Evolutionary conservation across 2,329 filamentous ascomycete species (phyloP).

Genomic region (Exserohilum turcica): DNA sequence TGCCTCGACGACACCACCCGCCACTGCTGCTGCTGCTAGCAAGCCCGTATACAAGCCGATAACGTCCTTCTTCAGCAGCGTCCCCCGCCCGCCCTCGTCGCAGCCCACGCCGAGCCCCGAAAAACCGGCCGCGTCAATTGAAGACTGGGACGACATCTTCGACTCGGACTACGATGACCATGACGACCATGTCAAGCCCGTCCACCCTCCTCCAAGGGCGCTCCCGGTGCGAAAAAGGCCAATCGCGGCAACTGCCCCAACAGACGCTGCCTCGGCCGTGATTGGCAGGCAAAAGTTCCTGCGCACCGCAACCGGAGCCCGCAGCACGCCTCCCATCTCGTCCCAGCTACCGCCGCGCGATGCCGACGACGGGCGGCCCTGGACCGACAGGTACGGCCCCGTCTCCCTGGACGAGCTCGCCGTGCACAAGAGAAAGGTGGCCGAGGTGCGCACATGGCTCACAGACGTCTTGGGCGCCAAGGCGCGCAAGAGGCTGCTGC

Average conservation of each 20-base stretch:
- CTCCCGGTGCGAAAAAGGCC: conserved; percentile 41
- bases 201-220: conserved; percentile 25
- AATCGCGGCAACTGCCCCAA: conserved; percentile 19
- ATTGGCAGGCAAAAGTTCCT: conserved; percentile 53
- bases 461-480: conserved; percentile 70
- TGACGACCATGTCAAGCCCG: conserved; percentile 36
- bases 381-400: conserved; percentile 86
- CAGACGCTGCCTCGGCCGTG: conserved; percentile 24
- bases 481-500: conserved; percentile 69
- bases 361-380: conserved; percentile 69
- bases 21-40: conserved; percentile 20
- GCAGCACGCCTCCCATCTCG: conserved; percentile 28
- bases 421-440: conserved; percentile 92
- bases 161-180: conserved; percentile 46
- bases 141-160: conserved; percentile 45
- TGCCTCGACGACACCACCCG: conserved; percentile 28
- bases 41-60: conserved; percentile 51
- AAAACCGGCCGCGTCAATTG: conserved; percentile 37
- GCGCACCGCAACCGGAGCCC: conserved; percentile 45
- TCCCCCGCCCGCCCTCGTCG: conserved; percentile 48
- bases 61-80: conserved; percentile 56
- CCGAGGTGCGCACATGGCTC: conserved; percentile 84
- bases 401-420: conserved; percentile 78
- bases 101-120: conserved; percentile 50
- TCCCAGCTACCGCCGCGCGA: conserved; percentile 28